A percentile compares a stretch with the other conserved stretches of the same genome.
Evolutionary conservation across 208 protist species (phyloP).

Genomic region (Eutreptiella sp.): DNA sequence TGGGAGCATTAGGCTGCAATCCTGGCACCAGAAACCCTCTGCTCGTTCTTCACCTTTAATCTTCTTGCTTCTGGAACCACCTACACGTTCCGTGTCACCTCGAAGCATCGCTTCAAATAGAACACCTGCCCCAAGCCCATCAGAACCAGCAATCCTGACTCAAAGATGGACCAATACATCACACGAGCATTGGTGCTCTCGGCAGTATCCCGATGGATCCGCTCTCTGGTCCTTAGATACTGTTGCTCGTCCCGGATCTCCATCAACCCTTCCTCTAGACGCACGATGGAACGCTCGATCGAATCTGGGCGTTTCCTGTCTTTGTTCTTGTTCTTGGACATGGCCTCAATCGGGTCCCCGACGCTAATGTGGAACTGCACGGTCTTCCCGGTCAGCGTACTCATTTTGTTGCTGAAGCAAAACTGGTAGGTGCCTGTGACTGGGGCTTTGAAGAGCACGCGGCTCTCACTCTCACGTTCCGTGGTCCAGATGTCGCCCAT

Average conservation of each 20-base stretch:
- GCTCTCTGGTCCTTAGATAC: conserved; percentile 55
- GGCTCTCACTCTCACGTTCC: conserved; percentile 48
- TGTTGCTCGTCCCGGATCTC: conserved; percentile 69
- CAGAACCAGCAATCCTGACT: conserved; percentile 53
- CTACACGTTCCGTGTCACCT: conserved; percentile 62
- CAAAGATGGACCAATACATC: conserved; percentile 59
- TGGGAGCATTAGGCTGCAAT: no score
- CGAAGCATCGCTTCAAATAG: conserved; percentile 63
- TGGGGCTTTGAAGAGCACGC: conserved; percentile 65
- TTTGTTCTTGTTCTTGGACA: not conserved
- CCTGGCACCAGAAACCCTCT: conserved; percentile 1
- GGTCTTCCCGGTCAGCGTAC: conserved; percentile 61
- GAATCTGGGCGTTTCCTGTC: conserved; percentile 41
- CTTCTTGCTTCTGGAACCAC: not conserved
- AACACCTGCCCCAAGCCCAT: conserved; percentile 65
- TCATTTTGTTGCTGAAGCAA: conserved; percentile 79
- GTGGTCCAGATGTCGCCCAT: conserved; percentile 50
- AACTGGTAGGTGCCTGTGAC: conserved; percentile 54
- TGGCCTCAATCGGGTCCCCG: conserved; percentile 28
- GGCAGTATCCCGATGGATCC: conserved; percentile 57
- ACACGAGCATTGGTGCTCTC: conserved; percentile 73
- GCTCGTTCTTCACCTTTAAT: conserved; percentile 7
- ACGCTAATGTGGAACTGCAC: conserved; percentile 63
- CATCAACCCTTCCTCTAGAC: conserved; percentile 52
- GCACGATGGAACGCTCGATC: conserved; percentile 51